Conservation (phyloP, 306 rosid species). For the Crataegus laevigata region DNA sequence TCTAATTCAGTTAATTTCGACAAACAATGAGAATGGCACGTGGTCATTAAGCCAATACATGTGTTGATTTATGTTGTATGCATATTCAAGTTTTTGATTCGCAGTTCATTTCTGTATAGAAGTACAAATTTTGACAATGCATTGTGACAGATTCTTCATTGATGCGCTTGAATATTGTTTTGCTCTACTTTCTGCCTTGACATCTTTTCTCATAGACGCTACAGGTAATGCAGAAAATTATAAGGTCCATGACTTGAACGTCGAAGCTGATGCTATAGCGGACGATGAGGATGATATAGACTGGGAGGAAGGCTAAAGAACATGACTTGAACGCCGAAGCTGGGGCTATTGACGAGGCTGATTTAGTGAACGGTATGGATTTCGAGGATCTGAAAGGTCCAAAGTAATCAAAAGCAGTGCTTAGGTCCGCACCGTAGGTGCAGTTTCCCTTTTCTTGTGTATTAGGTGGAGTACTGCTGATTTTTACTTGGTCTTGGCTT, state of each 20-base stretch:
- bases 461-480: too few relatives aligned
- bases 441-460: too few relatives aligned
- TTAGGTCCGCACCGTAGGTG: too few relatives aligned
- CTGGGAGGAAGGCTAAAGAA: conserved; percentile 85
- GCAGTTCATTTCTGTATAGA: not conserved
- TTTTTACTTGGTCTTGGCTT: too few relatives aligned
- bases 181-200: too few relatives aligned
- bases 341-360: not conserved
- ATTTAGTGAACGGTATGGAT: not conserved
- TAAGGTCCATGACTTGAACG: conserved; percentile 74
- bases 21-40: not conserved
- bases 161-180: not conserved
- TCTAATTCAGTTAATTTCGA: not conserved
- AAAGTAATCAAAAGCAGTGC: too few relatives aligned
- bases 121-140: not conserved
- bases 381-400: not conserved
- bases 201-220: not conserved
- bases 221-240: conserved; percentile 55
- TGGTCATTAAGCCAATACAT: not conserved
- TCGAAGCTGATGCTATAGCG: conserved; percentile 55
- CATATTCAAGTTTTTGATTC: not conserved
- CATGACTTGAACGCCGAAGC: not conserved
- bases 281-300: conserved; percentile 66
- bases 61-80: not conserved
- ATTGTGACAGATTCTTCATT: not conserved